A percentile compares a stretch with the other conserved stretches of the same genome.
phyloP scores from a whole-genome alignment of 441 rosid genomes.

The Syzygium syzygioides region DNA sequence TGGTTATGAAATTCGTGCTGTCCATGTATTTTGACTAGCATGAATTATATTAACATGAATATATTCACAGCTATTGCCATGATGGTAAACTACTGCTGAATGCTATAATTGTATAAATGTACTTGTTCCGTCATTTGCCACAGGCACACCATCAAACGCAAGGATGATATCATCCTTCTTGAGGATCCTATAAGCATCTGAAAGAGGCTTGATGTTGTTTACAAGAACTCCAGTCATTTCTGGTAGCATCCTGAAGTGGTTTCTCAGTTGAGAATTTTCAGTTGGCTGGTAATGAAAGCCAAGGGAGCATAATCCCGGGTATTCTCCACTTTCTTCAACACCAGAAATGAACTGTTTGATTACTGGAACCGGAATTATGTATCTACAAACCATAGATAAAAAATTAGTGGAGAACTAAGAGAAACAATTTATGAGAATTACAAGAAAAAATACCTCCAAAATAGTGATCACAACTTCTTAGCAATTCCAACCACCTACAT shows the following conservation, averaged over 20 bases:
- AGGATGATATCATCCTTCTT: slow-evolving; percentile 77
- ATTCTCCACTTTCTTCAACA: slow-evolving; percentile 62
- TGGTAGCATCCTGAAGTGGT: slow-evolving; percentile 46
- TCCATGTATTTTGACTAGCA: neutral
- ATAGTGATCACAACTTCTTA: neutral
- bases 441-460: neutral
- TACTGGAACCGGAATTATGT: slow-evolving; percentile 82
- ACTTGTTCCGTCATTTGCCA: slow-evolving; percentile 94
- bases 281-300: slow-evolving; percentile 80
- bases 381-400: slow-evolving; percentile 34
- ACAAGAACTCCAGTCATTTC: slow-evolving; percentile 78
- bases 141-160: slow-evolving; percentile 65
- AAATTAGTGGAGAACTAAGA: neutral
- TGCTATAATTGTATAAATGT: slow-evolving; percentile 2
- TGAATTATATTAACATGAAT: neutral
- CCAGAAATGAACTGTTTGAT: slow-evolving; percentile 73
- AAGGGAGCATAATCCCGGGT: slow-evolving; percentile 70
- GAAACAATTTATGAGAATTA: neutral
- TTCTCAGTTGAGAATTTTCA: slow-evolving; percentile 73
- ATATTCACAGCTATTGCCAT: neutral
- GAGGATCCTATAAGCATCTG: slow-evolving; percentile 45
- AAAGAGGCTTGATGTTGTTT: slow-evolving; percentile 75
- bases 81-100: neutral
- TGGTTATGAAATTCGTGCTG: neutral
- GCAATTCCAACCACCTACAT: neutral